Base-by-base conservation (phyloP, 1,284 basidiomycete genomes). In the Fomitiporia mediterranea region DNA sequence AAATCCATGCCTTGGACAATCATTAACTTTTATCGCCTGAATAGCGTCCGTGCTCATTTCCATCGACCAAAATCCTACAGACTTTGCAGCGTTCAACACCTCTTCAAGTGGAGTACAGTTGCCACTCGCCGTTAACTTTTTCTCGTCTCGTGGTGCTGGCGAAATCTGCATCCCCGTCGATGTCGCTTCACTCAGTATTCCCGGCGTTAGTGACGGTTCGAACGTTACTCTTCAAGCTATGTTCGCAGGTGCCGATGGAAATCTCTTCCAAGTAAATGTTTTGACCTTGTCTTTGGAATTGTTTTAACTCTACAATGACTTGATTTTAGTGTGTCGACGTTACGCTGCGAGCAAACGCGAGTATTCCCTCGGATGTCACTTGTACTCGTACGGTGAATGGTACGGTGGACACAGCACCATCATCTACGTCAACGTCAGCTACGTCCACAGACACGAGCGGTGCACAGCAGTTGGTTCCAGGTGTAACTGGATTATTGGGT, bases 181-280 rank as follows among this genome's bases (percentile, higher is more conserved):
- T 66, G 70, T 89, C 48, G 68, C 67, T 9, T 65, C 71, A 2
- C 68, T 81, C 9, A 78, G 78, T 60, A 70, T 82, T 17, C 74
- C 74, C 43, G 79, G 79, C 23, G 71, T 83, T 48, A 62, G 68
- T 53, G 70, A 78, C 56, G 82, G 83, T 8, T 72, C 78, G 44
- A 83, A 85, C 65, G 78, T 83, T 39, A 84, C 80, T 1, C 67
- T 84, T 25, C 79, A 87, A 75, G 73, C 86, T 47, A 64, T 78
- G 32, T 88, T 73, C 66, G 69, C 78, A 61, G 85, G 84, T 38
- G 83, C 84, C 17, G 89, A 91, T 65, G 83, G 83, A 34, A 64
- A 71, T 46, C 74, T 90, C 7, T 89, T 74, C 71, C 86, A 91
- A 74, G 83, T 80, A 63, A 27, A 70, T 63, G 5, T 4, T 15